Conservation (phyloP, 352 stramenopile species). For the Phytopythium kandeliae region DNA sequence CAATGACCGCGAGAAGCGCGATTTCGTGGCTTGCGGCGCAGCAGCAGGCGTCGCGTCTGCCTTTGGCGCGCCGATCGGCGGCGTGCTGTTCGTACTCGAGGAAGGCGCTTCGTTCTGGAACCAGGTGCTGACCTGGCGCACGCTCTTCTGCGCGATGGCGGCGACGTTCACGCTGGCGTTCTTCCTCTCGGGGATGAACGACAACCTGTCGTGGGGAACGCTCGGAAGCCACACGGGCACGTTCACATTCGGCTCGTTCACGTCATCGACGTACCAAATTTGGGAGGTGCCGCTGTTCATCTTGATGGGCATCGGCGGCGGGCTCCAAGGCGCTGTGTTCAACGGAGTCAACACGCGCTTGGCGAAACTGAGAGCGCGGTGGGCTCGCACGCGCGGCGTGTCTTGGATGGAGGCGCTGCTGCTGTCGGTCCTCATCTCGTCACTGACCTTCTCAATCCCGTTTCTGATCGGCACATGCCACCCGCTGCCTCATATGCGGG, state of each 20-base stretch:
- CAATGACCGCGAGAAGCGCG: slow-evolving; percentile 86
- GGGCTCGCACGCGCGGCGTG: slow-evolving; percentile 47
- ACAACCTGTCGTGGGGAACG: slow-evolving; percentile 68
- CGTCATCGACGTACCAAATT: slow-evolving; percentile 74
- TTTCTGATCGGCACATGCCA: slow-evolving; percentile 65
- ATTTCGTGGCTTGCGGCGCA: slow-evolving; percentile 86
- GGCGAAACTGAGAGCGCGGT: slow-evolving; percentile 41
- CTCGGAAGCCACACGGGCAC: slow-evolving; percentile 65
- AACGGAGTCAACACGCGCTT: slow-evolving; percentile 60
- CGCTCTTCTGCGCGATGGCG: slow-evolving; percentile 83
- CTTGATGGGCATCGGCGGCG: slow-evolving; percentile 79
- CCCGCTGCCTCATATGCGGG: slow-evolving; percentile 42
- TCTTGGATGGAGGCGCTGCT: slow-evolving; percentile 57
- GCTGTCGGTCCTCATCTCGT: slow-evolving; percentile 50
- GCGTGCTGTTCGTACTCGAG: slow-evolving; percentile 78
- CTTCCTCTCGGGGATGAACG: slow-evolving; percentile 72
- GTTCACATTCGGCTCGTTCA: slow-evolving; percentile 69
- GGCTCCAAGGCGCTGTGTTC: slow-evolving; percentile 82
- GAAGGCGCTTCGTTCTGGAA: slow-evolving; percentile 88
- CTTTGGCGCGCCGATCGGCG: slow-evolving; percentile 89
- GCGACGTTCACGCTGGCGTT: slow-evolving; percentile 84
- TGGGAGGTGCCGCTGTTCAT: slow-evolving; percentile 87
- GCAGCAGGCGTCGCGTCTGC: slow-evolving; percentile 84
- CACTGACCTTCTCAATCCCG: slow-evolving; percentile 53
- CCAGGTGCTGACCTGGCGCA: slow-evolving; percentile 76